Percentiles rank a stretch among this genome's conserved stretches.
These are phyloP conservation scores for Gossypium gossypioides DNA, from an alignment of 441 rosid genomes.

Conservation along the genomic window DNA sequence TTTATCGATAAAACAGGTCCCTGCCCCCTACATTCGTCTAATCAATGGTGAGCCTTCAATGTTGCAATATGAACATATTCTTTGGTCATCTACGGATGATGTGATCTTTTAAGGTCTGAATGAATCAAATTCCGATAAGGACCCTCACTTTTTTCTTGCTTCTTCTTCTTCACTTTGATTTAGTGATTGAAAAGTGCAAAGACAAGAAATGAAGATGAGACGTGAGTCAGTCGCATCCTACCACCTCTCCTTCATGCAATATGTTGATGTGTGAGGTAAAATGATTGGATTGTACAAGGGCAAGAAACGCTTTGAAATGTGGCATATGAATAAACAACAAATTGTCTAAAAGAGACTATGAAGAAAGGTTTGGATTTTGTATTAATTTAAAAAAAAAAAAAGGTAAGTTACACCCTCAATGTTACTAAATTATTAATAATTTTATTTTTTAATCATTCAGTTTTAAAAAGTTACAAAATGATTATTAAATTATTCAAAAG, in stretches of 20 bases:
- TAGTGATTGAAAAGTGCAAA: neutral
- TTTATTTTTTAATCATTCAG: too few relatives aligned
- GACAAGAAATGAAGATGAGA: neutral
- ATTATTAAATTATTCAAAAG: too few relatives aligned
- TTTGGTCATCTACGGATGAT: neutral
- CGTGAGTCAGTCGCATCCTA: neutral
- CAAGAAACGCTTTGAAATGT: neutral
- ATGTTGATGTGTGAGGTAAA: neutral
- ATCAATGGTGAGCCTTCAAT: neutral
- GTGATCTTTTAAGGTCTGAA: neutral
- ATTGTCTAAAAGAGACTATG: neutral
- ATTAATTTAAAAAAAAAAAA: neutral
- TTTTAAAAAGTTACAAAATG: too few relatives aligned
- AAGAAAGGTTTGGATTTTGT: neutral
- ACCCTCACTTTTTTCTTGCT: conserved; percentile 6
- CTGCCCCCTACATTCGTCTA: neutral
- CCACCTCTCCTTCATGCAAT: neutral
- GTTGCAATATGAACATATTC: conserved; percentile 8
- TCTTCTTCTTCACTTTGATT: neutral
- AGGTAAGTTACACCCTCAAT: too few relatives aligned
- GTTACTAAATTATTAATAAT: too few relatives aligned
- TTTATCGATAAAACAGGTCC: neutral
- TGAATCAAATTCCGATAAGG: conserved; percentile 15
- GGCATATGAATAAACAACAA: neutral
- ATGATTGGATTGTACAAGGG: neutral